Evolutionary conservation across 2,329 filamentous ascomycete genomes (phyloP), one percentile per base, ranked within the genome.

Genomic region (Rhynchosporium secalis): DNA sequence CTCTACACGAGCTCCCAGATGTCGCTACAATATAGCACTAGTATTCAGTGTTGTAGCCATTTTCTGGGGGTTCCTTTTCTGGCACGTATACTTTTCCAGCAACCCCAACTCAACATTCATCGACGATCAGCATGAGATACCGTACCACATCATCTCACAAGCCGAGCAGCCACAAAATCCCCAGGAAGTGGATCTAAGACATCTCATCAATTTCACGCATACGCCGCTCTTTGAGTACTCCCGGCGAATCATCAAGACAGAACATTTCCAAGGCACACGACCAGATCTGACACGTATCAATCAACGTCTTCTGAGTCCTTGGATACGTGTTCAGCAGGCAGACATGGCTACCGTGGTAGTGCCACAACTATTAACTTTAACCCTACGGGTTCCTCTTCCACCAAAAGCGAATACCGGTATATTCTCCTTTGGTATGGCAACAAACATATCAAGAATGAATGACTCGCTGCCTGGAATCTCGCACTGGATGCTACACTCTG

Each of bases 391-490:
- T 13, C 55, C 55, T 13, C 3, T 3, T 33, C 36, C 10, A 1
- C 41, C 55, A 36, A 10, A 47, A 26, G 55, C 41, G 6, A 41
- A 57, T 47, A 46, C 55, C 3, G 36, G 55, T 26, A 47, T 57
- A 20, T 57, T 57, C 20, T 57, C 55, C 26, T 57, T 57, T 41
- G 55, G 55, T n/a, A 47, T 57, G 41, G 55, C 55, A 33, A 47
- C 55, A 10, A 57, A 40, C 3, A 36, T 57, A 8, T 29, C 41
- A 33, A 47, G 55, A 36, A 33, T 57, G 28, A 26, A 36, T 26
- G 41, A 46, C 40, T 57, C 55, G 13, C n/a, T 41, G 2, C n/a
- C 10, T 20, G 55, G 55, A 5, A 57, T 57, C 13, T 47, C 29
- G 41, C 55, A 57, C 41, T 57, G 55, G 55, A 15, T 57, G 15